Evolutionary conservation across 805 yeast species (phyloP).

Genomic region (Zygoascus tannicola): DNA sequence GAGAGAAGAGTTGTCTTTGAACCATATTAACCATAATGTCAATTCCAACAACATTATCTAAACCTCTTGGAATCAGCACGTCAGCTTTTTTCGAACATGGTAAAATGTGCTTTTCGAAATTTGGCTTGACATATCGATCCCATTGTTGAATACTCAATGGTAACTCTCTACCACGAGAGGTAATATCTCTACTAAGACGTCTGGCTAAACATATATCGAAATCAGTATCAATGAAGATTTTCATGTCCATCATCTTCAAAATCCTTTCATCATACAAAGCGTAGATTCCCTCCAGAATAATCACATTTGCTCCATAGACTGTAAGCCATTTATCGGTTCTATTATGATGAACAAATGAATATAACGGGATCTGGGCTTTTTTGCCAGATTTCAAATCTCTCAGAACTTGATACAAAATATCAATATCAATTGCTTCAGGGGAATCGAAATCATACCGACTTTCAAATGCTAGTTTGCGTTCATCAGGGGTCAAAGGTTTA

Average conservation of each 20-base stretch:
- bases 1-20: conserved; percentile 54
- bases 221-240: conserved; percentile 88
- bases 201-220: conserved; percentile 87
- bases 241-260: conserved; percentile 69
- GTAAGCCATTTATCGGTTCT: conserved; percentile 59
- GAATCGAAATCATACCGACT: conserved; percentile 77
- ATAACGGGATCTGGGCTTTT: conserved; percentile 55
- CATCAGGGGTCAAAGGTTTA: conserved; percentile 56
- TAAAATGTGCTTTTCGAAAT: conserved; percentile 62
- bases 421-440: conserved; percentile 79
- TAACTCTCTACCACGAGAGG: conserved; percentile 77
- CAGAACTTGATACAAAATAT: conserved; percentile 55
- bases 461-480: conserved; percentile 52
- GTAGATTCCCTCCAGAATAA: conserved; percentile 85
- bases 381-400: conserved; percentile 38
- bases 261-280: conserved; percentile 66
- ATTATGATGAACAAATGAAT: conserved; percentile 55
- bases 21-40: conserved; percentile 72
- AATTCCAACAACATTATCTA: conserved; percentile 73
- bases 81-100: conserved; percentile 79
- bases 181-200: conserved; percentile 76
- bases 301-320: conserved; percentile 88
- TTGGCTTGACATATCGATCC: conserved; percentile 87
- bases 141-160: conserved; percentile 80
- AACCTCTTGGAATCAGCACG: conserved; percentile 82